Evolutionary conservation across 768 basidiomycete species (phyloP), one percentile per base, ranked within the genome.

Genomic region (Serendipita vermifera): DNA sequence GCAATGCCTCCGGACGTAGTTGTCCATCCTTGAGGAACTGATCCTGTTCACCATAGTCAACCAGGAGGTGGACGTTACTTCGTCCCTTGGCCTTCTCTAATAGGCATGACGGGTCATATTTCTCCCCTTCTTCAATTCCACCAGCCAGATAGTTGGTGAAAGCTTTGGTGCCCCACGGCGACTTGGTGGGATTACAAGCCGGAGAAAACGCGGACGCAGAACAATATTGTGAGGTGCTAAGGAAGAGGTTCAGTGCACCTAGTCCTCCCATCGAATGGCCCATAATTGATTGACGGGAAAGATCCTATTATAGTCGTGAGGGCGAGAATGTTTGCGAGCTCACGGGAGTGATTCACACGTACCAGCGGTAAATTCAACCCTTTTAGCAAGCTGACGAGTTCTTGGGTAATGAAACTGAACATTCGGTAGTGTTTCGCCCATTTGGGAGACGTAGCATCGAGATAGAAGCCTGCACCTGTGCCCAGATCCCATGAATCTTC

Each of bases 251-350:
- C 26, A 99, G 76, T 11, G 96, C 91, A 5, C 96, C 96, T 65
- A 96, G 92, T 1, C 96, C 96, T 57, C 88, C 90, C 96, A 98
- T 99, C 40, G 87, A 91, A 69, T 99, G 96, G 7, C 96, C 96
- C 64, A 90, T 86, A 63, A 98, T 83, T 20, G 90, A 91, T 65
- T 87, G 82, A 53, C 86, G 81, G 31, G 72, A 75, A 61, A 83
- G 76, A 72, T 98, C 90, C 89, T 92, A 62, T 24, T 27, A 27
- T 29, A 3, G 33, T 36, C 60, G 36, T 56, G 11, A 32, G 57
- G 15, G 40, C 20, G 13, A n/a, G 22, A 27, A 5, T 27, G 46
- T 59, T 27, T 24, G 57, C 35, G 53, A 15, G 26, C 22, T 29
- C 9, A 24, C 41, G 54, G 57, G 41, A 38, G 29, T n/a, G 20